These are phyloP conservation scores for Monosporascus sp. DNA, from an alignment of 2,329 filamentous ascomycete genomes.

Conservation along the genomic window DNA sequence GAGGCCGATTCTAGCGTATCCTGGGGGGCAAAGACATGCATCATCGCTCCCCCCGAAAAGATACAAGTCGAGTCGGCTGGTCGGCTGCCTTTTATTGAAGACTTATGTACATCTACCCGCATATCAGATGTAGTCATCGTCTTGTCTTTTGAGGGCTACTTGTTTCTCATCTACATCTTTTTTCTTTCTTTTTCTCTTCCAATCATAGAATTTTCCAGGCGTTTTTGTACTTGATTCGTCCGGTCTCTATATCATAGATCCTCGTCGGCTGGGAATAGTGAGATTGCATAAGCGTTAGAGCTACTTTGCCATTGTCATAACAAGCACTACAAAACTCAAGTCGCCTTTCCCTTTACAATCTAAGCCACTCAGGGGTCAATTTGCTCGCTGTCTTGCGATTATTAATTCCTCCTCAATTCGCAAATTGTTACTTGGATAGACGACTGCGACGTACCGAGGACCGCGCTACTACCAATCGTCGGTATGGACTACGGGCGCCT, in stretches of 20 bases:
- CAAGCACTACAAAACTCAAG: neutral
- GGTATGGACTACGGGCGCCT: constrained; percentile 70
- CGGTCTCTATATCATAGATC: neutral
- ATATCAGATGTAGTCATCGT: neutral
- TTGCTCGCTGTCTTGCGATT: neutral
- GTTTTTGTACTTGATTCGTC: neutral
- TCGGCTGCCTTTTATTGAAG: too few species aligned
- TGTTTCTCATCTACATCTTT: neutral
- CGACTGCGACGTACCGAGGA: neutral
- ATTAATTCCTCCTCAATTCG: constrained; percentile 7
- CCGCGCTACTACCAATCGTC: neutral
- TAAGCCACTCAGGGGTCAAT: neutral
- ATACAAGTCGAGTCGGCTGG: neutral
- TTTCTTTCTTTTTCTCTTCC: neutral
- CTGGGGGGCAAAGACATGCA: neutral
- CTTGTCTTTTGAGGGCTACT: neutral
- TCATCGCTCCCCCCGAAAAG: neutral
- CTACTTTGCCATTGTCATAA: neutral
- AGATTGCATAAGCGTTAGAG: neutral
- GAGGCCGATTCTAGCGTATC: too few species aligned
- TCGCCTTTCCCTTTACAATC: neutral
- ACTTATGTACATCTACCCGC: neutral
- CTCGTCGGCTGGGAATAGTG: neutral
- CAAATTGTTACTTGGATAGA: constrained; percentile 4
- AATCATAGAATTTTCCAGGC: neutral